Percentiles rank a stretch among this genome's conserved stretches.
Conservation (phyloP, 768 basidiomycete genomes). For the Phylloporus scabripes region DNA sequence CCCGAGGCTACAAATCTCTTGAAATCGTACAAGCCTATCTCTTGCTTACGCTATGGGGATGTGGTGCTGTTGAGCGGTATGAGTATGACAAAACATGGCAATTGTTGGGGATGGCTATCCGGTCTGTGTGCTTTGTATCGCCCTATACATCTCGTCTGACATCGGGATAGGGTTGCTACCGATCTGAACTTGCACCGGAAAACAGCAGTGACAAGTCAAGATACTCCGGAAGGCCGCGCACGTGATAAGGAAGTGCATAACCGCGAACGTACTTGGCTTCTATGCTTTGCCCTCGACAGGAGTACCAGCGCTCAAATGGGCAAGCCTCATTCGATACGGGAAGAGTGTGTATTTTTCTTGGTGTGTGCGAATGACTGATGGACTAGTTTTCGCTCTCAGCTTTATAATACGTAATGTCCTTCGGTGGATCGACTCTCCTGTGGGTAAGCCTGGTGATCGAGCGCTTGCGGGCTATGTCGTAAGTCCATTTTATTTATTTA, state of each 20-base stretch:
- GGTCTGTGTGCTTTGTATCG: constrained; percentile 38
- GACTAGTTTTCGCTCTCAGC: constrained; percentile 33
- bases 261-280: constrained; percentile 90
- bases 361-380: not conserved
- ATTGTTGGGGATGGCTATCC: constrained; percentile 78
- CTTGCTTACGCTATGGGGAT: constrained; percentile 82
- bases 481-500: constrained; percentile 20
- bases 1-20: constrained; percentile 84
- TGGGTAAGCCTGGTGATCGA: constrained; percentile 58
- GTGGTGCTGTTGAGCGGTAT: constrained; percentile 92
- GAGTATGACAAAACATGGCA: constrained; percentile 97
- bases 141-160: constrained; percentile 8
- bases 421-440: constrained; percentile 66
- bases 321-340: constrained; percentile 87
- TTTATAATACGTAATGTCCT: constrained; percentile 81
- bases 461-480: constrained; percentile 76
- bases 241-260: constrained; percentile 87
- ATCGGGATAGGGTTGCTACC: constrained; percentile 66
- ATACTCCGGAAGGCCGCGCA: constrained; percentile 73
- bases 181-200: constrained; percentile 95
- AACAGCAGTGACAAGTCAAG: constrained; percentile 50
- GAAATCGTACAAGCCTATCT: constrained; percentile 96
- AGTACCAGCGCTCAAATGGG: constrained; percentile 96
- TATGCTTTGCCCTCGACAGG: constrained; percentile 82
- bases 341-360: constrained; percentile 64